Base-by-base conservation (phyloP, 1,284 basidiomycete genomes). In the Entoloma clypeatum region DNA sequence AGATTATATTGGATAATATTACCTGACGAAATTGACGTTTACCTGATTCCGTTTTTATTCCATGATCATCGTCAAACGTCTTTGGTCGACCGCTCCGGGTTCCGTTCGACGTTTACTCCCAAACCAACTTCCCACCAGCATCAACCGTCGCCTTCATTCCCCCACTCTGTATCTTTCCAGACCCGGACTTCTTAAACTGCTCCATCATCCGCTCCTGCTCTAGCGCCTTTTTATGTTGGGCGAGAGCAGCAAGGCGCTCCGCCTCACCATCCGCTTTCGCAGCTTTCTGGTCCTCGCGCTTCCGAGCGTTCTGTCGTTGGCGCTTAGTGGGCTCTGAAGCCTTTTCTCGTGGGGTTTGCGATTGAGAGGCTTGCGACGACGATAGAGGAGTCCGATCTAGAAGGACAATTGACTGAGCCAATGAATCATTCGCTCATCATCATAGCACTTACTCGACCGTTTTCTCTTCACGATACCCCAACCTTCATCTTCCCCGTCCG, bases 401-500 rank as follows among this genome's bases (percentile, higher is more conserved):
- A 22, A 26, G 11, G 26, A 31, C 27, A 22, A 24, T 18, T 18
- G 30, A 36, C 40, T 11, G 23, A 11, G 36, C n/a, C n/a, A n/a
- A n/a, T n/a, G n/a, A n/a, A n/a, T n/a, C n/a, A n/a, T n/a, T n/a
- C n/a, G n/a, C n/a, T n/a, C n/a, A n/a, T n/a, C n/a, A n/a, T n/a
- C n/a, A n/a, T 38, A 44, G 16, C 26, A 63, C 71, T 46, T 62
- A 78, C 75, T 73, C 46, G 69, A 46, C 39, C 65, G 70, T 40
- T 74, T 72, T 49, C 75, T 74, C 60, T 71, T 75, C 48, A 89
- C 85, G 22, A 87, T 75, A 17, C 79, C 83, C 86, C 86, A 88
- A 49, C 67, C 68, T 25, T 71, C 73, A 38, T 71, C 72, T 49
- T 78, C 77, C 7, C 68, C 75, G 47, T 75, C 79, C 4, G 72